Base-by-base conservation (phyloP, 352 stramenopile species). In the Thalassiosira ordinaria region DNA sequence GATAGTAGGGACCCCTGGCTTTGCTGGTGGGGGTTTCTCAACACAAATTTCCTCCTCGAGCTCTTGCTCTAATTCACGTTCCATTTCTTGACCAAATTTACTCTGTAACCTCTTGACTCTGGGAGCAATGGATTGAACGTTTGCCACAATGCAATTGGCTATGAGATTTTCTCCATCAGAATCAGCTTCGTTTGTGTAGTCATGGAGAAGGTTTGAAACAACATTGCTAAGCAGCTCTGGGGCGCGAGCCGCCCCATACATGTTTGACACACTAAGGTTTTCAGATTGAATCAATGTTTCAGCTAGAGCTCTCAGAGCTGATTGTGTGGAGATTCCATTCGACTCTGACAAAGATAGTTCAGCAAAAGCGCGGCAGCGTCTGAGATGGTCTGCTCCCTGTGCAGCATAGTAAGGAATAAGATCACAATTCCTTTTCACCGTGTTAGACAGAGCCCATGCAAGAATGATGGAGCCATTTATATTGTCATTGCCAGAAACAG, bases 1-100 rank as follows among this genome's bases (percentile, higher is more conserved):
- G 20, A 71, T 4, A 61, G 13, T 14, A 5, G 13, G 39, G 1
- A 6, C 35, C 18, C 6, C 18, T 24, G 41, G 46, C 29, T 47
- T 46, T 22, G 62, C 44, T 31, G 62, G 62, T 18, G 13, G 24
- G 0, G 62, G 62, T 27, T 27, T 8, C 11, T 71, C 62, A 13
- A 71, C 26, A 3, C 46, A 14, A 61, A 11, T 5, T 14, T 71
- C 62, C 18, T 71, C 62, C 3, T 71, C 62, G 5, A 71, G 33
- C 26, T 71, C 62, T 8, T 71, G 41, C 24, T 71, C 62, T n/a
- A 66, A 27, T 27, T 66, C 57, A 8, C 41, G 27, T 29, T 71
- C 62, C 14, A 47, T 6, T 29, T 71, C 62, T 20, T 47, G 9
- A 1, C 27, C 62, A 18, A 9, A 47, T 27, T 7, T 27, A 27